A percentile compares a stretch with the other conserved stretches of the same genome.
phyloP scores from a whole-genome alignment of 2,329 filamentous ascomycete species.

The Hypoxylon sp. region DNA sequence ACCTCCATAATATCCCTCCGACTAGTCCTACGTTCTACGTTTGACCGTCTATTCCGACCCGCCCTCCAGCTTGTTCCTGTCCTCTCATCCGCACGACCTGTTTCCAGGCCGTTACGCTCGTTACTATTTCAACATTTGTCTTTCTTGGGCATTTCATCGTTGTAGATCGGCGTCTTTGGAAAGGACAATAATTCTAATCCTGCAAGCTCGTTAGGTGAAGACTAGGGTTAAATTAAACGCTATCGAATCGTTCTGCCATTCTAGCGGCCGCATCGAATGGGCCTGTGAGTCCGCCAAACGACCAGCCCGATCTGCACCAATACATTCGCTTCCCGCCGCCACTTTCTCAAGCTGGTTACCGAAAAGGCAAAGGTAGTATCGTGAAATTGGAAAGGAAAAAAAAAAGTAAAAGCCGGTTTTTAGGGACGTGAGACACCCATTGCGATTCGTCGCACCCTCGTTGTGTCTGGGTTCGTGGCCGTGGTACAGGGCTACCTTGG shows the following conservation, averaged over 20 bases:
- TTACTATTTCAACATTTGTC: conserved; percentile 46
- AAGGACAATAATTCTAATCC: conserved; percentile 30
- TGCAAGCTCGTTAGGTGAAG: conserved; percentile 33
- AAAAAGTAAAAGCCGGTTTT: conserved; percentile 44
- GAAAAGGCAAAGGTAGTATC: conserved; percentile 47
- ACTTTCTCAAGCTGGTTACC: conserved; percentile 43
- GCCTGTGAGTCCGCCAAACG: conserved; percentile 46
- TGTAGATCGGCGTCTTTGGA: conserved; percentile 41
- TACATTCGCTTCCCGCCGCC: conserved; percentile 45
- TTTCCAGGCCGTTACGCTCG: conserved; percentile 49
- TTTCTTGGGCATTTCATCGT: conserved; percentile 39
- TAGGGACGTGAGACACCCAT: conserved; percentile 50
- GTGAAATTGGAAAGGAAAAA: conserved; percentile 30
- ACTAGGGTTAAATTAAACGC: conserved; percentile 47
- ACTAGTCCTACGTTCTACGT: conserved; percentile 47
- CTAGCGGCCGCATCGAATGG: conserved; percentile 51
- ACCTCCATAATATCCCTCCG: conserved; percentile 39
- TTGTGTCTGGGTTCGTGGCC: conserved; percentile 48
- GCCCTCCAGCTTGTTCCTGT: conserved; percentile 44
- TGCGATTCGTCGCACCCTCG: conserved; percentile 50
- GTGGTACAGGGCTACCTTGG: conserved; percentile 51
- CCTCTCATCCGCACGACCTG: conserved; percentile 41
- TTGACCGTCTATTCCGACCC: conserved; percentile 46
- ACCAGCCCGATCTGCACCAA: conserved; percentile 50
- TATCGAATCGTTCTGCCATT: conserved; percentile 48